Evolutionary conservation across 2,329 filamentous ascomycete species (phyloP), one percentile per base, ranked within the genome.

Genomic region (Calonectria montana): DNA sequence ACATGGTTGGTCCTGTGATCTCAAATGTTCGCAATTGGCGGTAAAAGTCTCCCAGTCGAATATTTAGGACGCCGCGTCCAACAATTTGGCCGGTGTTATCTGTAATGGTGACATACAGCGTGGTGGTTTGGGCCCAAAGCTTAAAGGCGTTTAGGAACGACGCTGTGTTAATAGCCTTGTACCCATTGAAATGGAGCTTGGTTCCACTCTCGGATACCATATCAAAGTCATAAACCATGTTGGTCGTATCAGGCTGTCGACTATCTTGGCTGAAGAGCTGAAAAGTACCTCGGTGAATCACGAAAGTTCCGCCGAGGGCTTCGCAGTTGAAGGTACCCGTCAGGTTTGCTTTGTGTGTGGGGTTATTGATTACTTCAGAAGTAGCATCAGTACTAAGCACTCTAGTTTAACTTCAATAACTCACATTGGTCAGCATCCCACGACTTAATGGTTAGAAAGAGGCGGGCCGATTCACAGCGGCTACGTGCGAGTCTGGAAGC

Each of bases 91-190:
- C 16, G 8, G 73, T 47, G 5, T 74, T 70, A 71, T 87, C 82
- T 16, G 88, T 89, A 68, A 93, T 86, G 1, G 87, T 90, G 59
- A 91, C 90, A 73, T 91, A 92, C 0, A 93, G 84, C 0, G 90
- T 92, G 21, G 87, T 91, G 1, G 90, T 91, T 2, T 91, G 88
- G 55, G 84, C 84, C 91, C 91, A 93, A 71, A 93, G 89, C 71
- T 88, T 85, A 45, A 83, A 75, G 1, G 88, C 87, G 2, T 87
- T 87, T 39, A 92, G 83, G 3, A 90, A 89, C 0, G 90, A 88
- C 0, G 88, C 89, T 3, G 91, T 88, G 80, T 92, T 88, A 47
- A 93, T 86, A 2, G 89, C 84, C 80, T 93, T 93, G 82, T 88
- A 90, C 0, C 91, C 91, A 72, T 91, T 86, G 78, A 93, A 90